A percentile compares a stretch with the other conserved stretches of the same genome.
phyloP scores from a whole-genome alignment of 768 basidiomycete genomes.

The Podaxis mareebaensis region DNA sequence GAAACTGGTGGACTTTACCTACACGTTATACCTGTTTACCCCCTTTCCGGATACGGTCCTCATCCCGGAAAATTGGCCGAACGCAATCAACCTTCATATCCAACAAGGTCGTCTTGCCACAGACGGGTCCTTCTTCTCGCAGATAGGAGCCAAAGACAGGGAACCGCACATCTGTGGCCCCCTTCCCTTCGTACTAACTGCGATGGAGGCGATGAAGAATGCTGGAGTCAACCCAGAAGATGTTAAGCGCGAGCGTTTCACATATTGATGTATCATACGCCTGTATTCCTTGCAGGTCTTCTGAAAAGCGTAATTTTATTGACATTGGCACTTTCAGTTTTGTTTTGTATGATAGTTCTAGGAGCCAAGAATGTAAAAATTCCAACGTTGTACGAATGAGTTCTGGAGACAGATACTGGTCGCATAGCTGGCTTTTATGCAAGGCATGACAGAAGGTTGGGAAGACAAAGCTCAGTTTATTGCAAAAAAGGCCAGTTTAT shows the following conservation, averaged over 20 bases:
- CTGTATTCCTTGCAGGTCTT: not conserved
- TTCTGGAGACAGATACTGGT: no score
- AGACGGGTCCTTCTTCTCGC: conserved; percentile 18
- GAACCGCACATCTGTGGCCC: conserved; percentile 54
- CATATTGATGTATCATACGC: conserved; percentile 4
- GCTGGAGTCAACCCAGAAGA: conserved; percentile 16
- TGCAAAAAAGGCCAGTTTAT: no score
- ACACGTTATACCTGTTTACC: conserved; percentile 45
- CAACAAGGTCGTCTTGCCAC: conserved; percentile 26
- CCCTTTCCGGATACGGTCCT: conserved; percentile 6
- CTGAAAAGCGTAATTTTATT: not conserved
- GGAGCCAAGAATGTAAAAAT: no score
- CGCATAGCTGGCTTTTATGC: no score
- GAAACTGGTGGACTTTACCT: conserved; percentile 18
- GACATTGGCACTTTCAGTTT: no score
- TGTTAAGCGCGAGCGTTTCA: conserved; percentile 19
- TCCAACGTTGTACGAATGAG: no score
- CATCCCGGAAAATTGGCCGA: conserved; percentile 5
- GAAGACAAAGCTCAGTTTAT: no score
- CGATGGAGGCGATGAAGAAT: conserved; percentile 17
- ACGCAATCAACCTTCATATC: conserved; percentile 12
- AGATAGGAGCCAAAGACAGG: conserved; percentile 23
- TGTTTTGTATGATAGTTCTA: no score
- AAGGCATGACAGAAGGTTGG: no score
- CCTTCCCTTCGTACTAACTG: conserved; percentile 14